Conservation (phyloP, 805 yeast species). For the Yamadazyma sp. region DNA sequence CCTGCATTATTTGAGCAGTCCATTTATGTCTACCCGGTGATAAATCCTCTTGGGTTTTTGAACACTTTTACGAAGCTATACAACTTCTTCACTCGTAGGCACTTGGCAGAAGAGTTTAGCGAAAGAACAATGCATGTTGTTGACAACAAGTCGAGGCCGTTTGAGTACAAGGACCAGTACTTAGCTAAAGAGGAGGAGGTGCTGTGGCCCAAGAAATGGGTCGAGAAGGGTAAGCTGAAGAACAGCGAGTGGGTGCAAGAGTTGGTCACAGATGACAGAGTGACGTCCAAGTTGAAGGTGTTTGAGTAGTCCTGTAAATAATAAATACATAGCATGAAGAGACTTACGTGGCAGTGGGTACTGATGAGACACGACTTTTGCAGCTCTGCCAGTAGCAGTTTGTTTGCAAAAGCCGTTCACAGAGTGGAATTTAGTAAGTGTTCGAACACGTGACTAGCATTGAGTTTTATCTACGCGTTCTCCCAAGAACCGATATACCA, state of each 20-base stretch:
- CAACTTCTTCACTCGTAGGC: slow-evolving; percentile 73
- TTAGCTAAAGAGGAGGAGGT: slow-evolving; percentile 62
- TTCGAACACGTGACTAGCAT: too few relatives aligned
- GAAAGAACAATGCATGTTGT: slow-evolving; percentile 53
- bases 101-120: slow-evolving; percentile 67
- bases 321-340: background rate
- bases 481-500: too few relatives aligned
- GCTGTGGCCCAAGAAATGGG: slow-evolving; percentile 90
- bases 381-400: too few relatives aligned
- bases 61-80: slow-evolving; percentile 74
- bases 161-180: slow-evolving; percentile 42
- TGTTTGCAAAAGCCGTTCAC: too few relatives aligned
- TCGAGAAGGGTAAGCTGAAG: slow-evolving; percentile 67
- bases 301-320: slow-evolving; percentile 6
- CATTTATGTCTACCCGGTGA: slow-evolving; percentile 69
- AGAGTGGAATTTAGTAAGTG: too few relatives aligned
- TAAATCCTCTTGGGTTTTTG: slow-evolving; percentile 75
- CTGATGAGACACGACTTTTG: too few relatives aligned
- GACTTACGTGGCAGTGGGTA: background rate
- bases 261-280: slow-evolving; percentile 65
- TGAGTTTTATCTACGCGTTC: too few relatives aligned
- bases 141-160: slow-evolving; percentile 54
- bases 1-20: slow-evolving; percentile 77
- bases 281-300: slow-evolving; percentile 44
- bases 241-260: slow-evolving; percentile 88